Base-by-base conservation (phyloP, 2,329 filamentous ascomycete genomes). In the Elsinoe batatas region DNA sequence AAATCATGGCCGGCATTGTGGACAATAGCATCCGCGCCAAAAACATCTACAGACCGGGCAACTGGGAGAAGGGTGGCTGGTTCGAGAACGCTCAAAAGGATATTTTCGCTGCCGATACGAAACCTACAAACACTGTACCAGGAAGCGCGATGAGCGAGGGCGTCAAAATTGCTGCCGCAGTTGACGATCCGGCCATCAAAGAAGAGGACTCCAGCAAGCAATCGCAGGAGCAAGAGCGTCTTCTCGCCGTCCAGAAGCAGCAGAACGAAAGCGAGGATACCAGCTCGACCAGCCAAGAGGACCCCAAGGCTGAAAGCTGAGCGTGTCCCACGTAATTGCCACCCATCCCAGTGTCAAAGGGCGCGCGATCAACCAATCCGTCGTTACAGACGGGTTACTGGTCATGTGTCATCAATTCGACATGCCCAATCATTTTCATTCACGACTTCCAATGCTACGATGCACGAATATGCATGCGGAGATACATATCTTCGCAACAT, bases 21-120 rank as follows among this genome's bases (percentile, higher is more conserved):
- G 78, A 87, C 44, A 72, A 78, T 0, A 70, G 78, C 0, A 71
- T 77, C 0, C 77, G 88, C 15, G 69, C 78, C 15, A 69, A 74
- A n/a, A 84, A 81, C 62, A 66, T 90, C 0, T 94, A 94, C 64
- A 69, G 75, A 43, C 74, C 81, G 2, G 88, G 89, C 0, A 68
- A 83, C 44, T 95, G 89, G 90, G 89, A 94, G 62, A 73, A 75
- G n/a, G 90, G 90, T 3, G 90, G 90, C 1, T 95, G 89, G 89
- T 93, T 95, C 60, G 68, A 73, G 13, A 62, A 66, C n/a, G 65
- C 64, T 3, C 65, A 71, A 56, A 64, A 68, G 54, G 67, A 69
- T 56, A 61, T 69, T 0, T 68, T 68, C 2, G 66, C 68, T 7
- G 71, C 68, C 1, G 57, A 67, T 5, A 76, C 74, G 0, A 64